These are phyloP conservation scores for Thalassiosira livingstoniorum DNA, from an alignment of 352 stramenopile species.

Conservation along the genomic window DNA sequence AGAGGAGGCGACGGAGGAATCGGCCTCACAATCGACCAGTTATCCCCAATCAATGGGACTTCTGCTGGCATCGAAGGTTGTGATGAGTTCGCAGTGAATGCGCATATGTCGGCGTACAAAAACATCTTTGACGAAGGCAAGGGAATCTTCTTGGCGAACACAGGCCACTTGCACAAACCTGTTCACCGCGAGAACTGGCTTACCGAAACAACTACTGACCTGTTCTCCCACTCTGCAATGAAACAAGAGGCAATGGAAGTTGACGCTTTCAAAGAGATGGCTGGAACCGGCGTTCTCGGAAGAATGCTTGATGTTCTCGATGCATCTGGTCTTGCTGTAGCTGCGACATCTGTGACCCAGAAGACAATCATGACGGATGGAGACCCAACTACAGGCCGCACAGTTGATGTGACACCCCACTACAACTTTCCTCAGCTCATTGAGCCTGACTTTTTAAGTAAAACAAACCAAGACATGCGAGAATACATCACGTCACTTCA, in stretches of 20 bases:
- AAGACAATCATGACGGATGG: conserved; percentile 63
- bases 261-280: conserved; percentile 69
- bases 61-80: conserved; percentile 48
- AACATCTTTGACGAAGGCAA: conserved; percentile 46
- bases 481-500: conserved; percentile 53
- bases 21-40: conserved; percentile 39
- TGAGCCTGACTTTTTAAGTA: conserved; percentile 56
- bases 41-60: conserved; percentile 67
- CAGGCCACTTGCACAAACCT: conserved; percentile 69
- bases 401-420: conserved; percentile 57
- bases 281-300: conserved; percentile 63
- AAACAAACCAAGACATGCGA: conserved; percentile 50
- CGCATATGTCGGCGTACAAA: conserved; percentile 35
- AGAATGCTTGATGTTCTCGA: conserved; percentile 69
- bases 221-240: conserved; percentile 80
- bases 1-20: conserved; percentile 33
- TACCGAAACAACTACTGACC: conserved; percentile 59
- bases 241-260: conserved; percentile 57
- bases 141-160: conserved; percentile 53
- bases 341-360: conserved; percentile 45
- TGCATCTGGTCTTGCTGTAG: conserved; percentile 55
- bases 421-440: conserved; percentile 50
- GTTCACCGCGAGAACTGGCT: conserved; percentile 66
- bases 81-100: conserved; percentile 34
- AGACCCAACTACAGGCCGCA: conserved; percentile 37